Base-by-base conservation (phyloP, 1,139 yeast species). In the Suhomyces guaymorum region DNA sequence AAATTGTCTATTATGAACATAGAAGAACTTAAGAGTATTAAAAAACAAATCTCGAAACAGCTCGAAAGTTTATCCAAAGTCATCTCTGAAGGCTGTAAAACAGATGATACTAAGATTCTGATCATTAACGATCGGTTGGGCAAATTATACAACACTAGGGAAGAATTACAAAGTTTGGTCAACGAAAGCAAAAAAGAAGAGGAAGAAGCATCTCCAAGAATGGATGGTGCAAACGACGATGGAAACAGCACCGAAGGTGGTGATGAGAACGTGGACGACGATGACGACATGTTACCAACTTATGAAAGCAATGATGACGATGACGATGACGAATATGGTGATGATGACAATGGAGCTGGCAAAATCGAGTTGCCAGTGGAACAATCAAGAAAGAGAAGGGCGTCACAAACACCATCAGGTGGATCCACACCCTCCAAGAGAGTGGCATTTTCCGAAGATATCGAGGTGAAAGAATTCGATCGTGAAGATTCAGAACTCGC, bases 361-460 rank as follows among this genome's bases (percentile, higher is more conserved):
- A 21, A 26, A 23, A 12, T 12, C 5, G 15, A 23, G 23, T 10
- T 7, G 6, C 21, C 19, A 7, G 39, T 28, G 24, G 32, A 32
- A 20, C 25, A 6, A n/a, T 15, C 30, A 13, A 38, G 42, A 20
- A 47, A 42, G 35, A 44, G 52, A 39, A 42, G 44, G 20, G 44
- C 45, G 2, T 49, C 51, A 6, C 49, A 45, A 22, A 41, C 57
- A 1, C 53, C 58, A 3, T 58, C 61, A 9, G 61, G 62, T 3
- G 55, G 50, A 10, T 54, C 62, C 1, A 56, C 65, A 4, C 65
- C 65, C 2, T 48, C 62, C 2, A 70, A 70, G 38, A 47, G 66
- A 15, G 76, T 70, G 7, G 75, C 75, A 11, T 70, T 70, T 42
- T 62, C 73, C 0, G 74, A 70, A 33, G 67, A 68, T 35, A 56